Percentiles rank a stretch among this genome's conserved stretches.
phyloP scores from a whole-genome alignment of 768 basidiomycete species.

The Podaxis sp. region DNA sequence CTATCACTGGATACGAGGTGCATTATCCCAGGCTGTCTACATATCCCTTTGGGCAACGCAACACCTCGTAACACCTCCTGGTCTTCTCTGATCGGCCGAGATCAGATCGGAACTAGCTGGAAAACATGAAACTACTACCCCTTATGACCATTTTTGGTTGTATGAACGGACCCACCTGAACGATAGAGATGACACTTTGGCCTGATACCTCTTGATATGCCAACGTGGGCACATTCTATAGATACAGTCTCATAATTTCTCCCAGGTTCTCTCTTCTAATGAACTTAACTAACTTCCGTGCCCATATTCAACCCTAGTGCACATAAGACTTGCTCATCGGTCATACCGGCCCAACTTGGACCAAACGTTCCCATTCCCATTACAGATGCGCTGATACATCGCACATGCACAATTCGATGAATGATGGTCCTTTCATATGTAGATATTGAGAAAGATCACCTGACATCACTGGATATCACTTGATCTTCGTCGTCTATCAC shows the following conservation, averaged over 20 bases:
- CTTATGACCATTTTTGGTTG: conserved; percentile 8
- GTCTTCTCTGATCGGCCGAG: conserved; percentile 6
- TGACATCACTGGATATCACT: too few relatives aligned
- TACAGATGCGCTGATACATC: too few relatives aligned
- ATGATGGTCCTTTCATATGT: too few relatives aligned
- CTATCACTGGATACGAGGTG: neutral
- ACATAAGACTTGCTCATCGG: too few relatives aligned
- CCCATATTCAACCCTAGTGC: too few relatives aligned
- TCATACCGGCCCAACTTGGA: too few relatives aligned
- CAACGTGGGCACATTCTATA: neutral
- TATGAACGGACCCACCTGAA: conserved; percentile 1
- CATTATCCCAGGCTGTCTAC: neutral
- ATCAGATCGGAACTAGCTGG: neutral
- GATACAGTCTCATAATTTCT: neutral
- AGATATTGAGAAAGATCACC: too few relatives aligned
- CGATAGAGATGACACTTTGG: neutral
- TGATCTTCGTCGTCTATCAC: too few relatives aligned
- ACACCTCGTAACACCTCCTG: too few relatives aligned
- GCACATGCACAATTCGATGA: too few relatives aligned
- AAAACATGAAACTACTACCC: conserved; percentile 1
- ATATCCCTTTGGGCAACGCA: neutral
- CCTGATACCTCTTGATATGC: neutral
- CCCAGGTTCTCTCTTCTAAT: neutral
- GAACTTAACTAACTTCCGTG: too few relatives aligned
- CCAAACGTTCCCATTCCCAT: too few relatives aligned